phyloP scores from a whole-genome alignment of 2,329 filamentous ascomycete species.

The Zasmidium citrigriseum region DNA sequence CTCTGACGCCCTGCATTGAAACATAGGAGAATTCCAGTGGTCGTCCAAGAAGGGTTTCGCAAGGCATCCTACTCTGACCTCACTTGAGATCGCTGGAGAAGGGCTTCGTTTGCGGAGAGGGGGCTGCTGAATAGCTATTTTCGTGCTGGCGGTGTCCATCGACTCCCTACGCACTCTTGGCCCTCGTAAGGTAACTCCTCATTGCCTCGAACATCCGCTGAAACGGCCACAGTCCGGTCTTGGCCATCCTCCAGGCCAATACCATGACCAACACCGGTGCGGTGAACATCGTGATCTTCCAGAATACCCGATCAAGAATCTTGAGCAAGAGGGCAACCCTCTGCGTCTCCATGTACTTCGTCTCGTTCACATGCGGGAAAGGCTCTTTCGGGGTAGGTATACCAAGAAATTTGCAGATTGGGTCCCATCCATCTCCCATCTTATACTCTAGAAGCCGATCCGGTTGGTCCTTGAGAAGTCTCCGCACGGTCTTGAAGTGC shows the following conservation, averaged over 20 bases:
- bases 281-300: not conserved
- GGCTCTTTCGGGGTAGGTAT: not conserved
- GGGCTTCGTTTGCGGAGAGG: no score
- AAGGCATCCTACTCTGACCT: no score
- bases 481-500: conserved; percentile 1
- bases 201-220: not conserved
- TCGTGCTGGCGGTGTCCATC: no score
- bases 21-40: no score
- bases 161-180: no score
- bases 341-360: not conserved
- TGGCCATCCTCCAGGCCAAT: not conserved
- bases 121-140: no score
- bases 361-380: conserved; percentile 1
- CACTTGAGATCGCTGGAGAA: no score
- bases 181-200: not conserved
- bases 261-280: not conserved
- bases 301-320: not conserved
- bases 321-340: not conserved
- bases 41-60: no score
- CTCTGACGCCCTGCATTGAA: no score
- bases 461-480: not conserved
- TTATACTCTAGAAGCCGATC: conserved; percentile 3
- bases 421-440: conserved; percentile 6
- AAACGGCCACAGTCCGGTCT: not conserved
- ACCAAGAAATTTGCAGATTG: conserved; percentile 7